Conservation (phyloP, 192 early-diverging fungal species). For the Neocallimastix lanati region DNA sequence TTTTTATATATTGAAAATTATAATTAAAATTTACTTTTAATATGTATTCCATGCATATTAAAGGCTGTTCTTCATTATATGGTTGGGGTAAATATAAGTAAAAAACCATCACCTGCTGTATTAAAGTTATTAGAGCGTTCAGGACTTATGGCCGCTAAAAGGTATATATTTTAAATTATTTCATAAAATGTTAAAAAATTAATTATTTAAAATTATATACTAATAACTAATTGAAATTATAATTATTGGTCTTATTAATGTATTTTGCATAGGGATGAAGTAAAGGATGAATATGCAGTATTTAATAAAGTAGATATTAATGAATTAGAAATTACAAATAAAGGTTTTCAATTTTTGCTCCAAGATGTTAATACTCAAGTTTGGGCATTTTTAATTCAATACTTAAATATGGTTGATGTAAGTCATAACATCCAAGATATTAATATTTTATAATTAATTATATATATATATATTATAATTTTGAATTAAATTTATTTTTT, state of each 20-base stretch:
- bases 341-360: slow-evolving; percentile 92
- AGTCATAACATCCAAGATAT: slow-evolving; percentile 3
- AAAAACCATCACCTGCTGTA: slow-evolving; percentile 47
- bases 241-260: too few relatives aligned
- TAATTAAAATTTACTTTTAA: too few relatives aligned
- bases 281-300: slow-evolving; percentile 4
- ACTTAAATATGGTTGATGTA: slow-evolving; percentile 63
- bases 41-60: not conserved
- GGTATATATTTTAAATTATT: slow-evolving; percentile 10
- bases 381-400: slow-evolving; percentile 89
- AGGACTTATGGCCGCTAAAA: slow-evolving; percentile 47
- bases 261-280: too few relatives aligned
- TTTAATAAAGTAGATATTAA: slow-evolving; percentile 9
- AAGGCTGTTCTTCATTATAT: slow-evolving; percentile 74
- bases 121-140: slow-evolving; percentile 53
- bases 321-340: slow-evolving; percentile 65
- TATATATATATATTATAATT: too few relatives aligned
- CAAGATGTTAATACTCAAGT: slow-evolving; percentile 88
- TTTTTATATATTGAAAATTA: too few relatives aligned
- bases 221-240: too few relatives aligned
- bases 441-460: too few relatives aligned
- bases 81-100: slow-evolving; percentile 58
- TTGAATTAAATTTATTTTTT: not conserved
- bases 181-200: too few relatives aligned
- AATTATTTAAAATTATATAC: too few relatives aligned